Conservation (phyloP, 176 grass and related monocot genomes). For the Aegilops tauschii region DNA sequence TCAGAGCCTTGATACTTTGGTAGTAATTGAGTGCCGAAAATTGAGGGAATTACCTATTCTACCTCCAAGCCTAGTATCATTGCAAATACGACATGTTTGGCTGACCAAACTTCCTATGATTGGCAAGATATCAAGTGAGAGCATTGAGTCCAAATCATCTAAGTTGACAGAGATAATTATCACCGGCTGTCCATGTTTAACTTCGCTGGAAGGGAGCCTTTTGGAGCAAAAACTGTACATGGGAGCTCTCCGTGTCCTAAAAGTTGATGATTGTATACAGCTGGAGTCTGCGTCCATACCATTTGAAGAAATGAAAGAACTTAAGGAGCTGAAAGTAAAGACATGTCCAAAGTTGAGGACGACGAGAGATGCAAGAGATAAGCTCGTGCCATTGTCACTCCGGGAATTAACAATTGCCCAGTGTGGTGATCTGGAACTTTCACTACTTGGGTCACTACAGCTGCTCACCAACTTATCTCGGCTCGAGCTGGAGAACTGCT, state of each 20-base stretch:
- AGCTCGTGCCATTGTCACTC: too few relatives aligned
- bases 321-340: too few relatives aligned
- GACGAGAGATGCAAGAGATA: too few relatives aligned
- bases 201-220: background rate
- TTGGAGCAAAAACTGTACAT: background rate
- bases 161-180: background rate
- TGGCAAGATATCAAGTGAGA: background rate
- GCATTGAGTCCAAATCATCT: background rate
- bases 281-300: background rate
- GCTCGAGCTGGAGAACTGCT: rapidly evolving
- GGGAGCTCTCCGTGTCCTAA: background rate
- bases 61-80: background rate
- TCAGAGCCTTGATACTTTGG: background rate
- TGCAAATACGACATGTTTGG: background rate
- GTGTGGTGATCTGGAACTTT: background rate
- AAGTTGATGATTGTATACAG: background rate
- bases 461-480: rapidly evolving
- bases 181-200: background rate
- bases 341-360: too few relatives aligned
- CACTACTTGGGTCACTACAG: background rate
- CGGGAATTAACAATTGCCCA: too few relatives aligned
- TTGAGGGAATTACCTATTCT: background rate
- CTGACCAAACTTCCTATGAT: slow-evolving; percentile 5
- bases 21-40: background rate
- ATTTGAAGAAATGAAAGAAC: slow-evolving; percentile 17